Conservation (phyloP, 129 eudicot species). For the Escallonia herrerae region DNA sequence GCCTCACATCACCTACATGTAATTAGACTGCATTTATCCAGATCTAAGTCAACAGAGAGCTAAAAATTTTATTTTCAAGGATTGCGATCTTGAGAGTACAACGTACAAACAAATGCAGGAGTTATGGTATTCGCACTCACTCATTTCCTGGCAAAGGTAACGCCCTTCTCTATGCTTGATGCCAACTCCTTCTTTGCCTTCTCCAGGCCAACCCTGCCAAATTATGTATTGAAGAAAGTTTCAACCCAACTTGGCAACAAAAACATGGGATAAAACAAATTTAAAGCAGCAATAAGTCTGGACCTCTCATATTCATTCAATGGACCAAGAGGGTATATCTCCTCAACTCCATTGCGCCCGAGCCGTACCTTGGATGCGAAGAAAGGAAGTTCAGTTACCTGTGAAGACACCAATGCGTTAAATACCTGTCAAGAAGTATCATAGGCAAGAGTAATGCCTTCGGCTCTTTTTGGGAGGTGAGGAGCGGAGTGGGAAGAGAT, state of each 20-base stretch:
- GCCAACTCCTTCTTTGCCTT: slow-evolving; percentile 83
- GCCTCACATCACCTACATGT: neutral
- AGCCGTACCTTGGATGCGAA: slow-evolving; percentile 87
- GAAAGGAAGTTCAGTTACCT: slow-evolving; percentile 96
- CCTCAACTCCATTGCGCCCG: slow-evolving; percentile 89
- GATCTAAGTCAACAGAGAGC: neutral
- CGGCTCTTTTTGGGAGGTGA: too few species aligned
- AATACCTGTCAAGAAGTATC: too few species aligned
- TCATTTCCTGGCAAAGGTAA: slow-evolving; percentile 66
- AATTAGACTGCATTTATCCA: neutral
- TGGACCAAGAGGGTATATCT: slow-evolving; percentile 82
- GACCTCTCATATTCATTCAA: slow-evolving; percentile 82
- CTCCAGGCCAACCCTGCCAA: slow-evolving; percentile 71
- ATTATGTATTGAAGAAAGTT: too few species aligned
- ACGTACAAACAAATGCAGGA: neutral
- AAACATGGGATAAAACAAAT: neutral
- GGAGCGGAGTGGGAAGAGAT: neutral
- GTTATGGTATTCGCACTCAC: neutral
- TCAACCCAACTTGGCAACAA: neutral
- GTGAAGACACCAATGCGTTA: slow-evolving; percentile 9
- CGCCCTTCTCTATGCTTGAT: slow-evolving; percentile 73
- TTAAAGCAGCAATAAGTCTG: neutral
- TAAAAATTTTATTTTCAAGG: neutral
- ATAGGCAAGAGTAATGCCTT: too few species aligned
- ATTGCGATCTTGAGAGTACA: neutral